These are phyloP conservation scores for Verbascum thapsus DNA, from an alignment of 257 asterid genomes.

Conservation along the genomic window DNA sequence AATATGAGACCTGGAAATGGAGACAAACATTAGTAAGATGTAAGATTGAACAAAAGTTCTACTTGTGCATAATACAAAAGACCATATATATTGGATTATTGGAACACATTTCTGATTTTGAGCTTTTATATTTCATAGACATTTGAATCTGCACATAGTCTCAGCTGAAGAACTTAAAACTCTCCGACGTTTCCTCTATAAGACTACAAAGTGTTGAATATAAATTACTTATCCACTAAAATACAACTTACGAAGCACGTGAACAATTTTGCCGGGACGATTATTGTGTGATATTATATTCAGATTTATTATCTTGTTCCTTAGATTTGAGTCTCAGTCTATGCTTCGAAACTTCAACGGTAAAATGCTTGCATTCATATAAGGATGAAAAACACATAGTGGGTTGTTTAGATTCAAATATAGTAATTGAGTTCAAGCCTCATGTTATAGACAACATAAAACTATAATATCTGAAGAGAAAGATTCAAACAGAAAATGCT, in stretches of 20 bases:
- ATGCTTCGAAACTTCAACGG: neutral
- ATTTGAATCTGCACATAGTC: neutral
- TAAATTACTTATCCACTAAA: slow-evolving; percentile 6
- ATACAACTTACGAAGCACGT: neutral
- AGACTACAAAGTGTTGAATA: neutral
- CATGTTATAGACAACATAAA: neutral
- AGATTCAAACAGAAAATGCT: neutral
- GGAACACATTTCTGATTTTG: neutral
- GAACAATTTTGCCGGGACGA: neutral
- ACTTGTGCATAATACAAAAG: too few relatives aligned
- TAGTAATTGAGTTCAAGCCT: neutral
- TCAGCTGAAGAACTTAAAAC: slow-evolving; percentile 5
- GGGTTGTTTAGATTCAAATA: neutral
- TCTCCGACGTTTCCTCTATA: slow-evolving; percentile 1
- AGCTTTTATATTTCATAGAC: neutral
- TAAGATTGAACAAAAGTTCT: neutral
- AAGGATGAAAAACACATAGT: neutral
- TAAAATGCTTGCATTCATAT: neutral
- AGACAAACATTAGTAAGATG: slow-evolving; percentile 13
- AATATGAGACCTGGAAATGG: slow-evolving; percentile 72
- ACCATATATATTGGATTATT: neutral
- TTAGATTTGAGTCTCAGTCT: neutral
- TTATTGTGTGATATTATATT: neutral
- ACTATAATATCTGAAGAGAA: neutral
- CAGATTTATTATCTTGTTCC: neutral